Percentiles rank a stretch among this genome's conserved stretches.
phyloP scores from a whole-genome alignment of 192 early-diverging fungal species.

The Coemansia sp. region DNA sequence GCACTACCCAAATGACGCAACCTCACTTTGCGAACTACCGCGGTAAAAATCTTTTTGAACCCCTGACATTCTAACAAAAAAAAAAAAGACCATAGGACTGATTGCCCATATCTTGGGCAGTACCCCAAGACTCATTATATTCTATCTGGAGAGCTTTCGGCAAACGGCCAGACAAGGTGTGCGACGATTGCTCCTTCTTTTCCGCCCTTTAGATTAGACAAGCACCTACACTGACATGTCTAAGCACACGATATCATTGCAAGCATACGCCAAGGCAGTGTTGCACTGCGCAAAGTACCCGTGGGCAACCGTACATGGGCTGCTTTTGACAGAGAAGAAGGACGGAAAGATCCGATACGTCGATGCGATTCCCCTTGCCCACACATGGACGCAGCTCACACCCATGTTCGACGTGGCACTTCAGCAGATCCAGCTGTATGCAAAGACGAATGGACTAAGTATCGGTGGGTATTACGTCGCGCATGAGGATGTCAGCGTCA shows the following conservation, averaged over 20 bases:
- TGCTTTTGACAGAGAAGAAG: constrained; percentile 60
- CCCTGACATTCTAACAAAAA: too few relatives aligned
- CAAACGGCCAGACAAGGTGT: too few relatives aligned
- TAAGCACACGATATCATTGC: constrained; percentile 51
- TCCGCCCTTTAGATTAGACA: too few relatives aligned
- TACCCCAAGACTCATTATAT: too few relatives aligned
- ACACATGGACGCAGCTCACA: constrained; percentile 75
- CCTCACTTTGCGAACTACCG: too few relatives aligned
- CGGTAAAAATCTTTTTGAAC: too few relatives aligned
- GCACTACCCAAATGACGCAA: too few relatives aligned
- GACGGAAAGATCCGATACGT: constrained; percentile 42
- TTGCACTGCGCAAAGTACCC: constrained; percentile 86
- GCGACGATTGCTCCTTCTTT: too few relatives aligned
- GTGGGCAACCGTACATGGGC: constrained; percentile 69
- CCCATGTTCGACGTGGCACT: constrained; percentile 85
- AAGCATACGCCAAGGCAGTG: constrained; percentile 73
- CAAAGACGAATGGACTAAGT: constrained; percentile 28
- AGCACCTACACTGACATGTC: constrained; percentile 13
- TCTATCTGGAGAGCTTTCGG: background rate
- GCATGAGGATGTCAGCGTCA: constrained; percentile 34
- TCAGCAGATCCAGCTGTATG: constrained; percentile 63
- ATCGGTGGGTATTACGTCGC: constrained; percentile 49
- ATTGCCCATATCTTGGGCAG: too few relatives aligned
- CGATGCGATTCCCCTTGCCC: constrained; percentile 81
- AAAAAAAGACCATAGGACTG: too few relatives aligned